A percentile compares a stretch with the other conserved stretches of the same genome.
Conservation (phyloP, 306 rosid genomes). For the Quercus bicolor region DNA sequence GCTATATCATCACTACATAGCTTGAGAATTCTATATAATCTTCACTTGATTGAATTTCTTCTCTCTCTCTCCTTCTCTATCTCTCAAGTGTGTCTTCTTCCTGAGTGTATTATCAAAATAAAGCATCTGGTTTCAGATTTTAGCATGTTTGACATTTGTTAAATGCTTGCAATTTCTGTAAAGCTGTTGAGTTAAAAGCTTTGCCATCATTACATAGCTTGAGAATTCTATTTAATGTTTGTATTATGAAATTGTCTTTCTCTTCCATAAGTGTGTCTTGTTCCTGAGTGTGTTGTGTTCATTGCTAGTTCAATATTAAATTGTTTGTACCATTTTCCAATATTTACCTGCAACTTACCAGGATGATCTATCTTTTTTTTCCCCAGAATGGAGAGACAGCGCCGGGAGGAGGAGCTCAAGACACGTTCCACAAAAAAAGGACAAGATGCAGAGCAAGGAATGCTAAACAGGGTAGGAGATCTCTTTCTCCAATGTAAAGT, state of each 20-base stretch:
- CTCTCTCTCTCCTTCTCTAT: too few species aligned
- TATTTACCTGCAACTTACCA: conserved; percentile 1
- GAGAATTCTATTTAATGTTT: too few species aligned
- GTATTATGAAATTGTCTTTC: not conserved
- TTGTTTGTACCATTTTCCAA: not conserved
- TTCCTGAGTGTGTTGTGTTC: not conserved
- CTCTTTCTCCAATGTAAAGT: not conserved
- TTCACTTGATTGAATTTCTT: too few species aligned
- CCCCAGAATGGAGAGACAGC: conserved; percentile 94
- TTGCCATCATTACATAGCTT: too few species aligned
- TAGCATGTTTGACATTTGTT: too few species aligned
- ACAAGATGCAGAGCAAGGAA: conserved; percentile 71
- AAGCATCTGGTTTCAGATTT: too few species aligned
- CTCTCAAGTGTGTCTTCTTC: too few species aligned
- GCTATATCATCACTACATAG: too few species aligned
- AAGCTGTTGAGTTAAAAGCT: too few species aligned
- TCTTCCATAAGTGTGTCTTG: not conserved
- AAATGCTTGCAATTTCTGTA: too few species aligned
- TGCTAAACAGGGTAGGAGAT: conserved; percentile 70
- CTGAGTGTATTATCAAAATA: too few species aligned
- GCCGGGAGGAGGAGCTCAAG: conserved; percentile 90
- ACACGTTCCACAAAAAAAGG: conserved; percentile 72
- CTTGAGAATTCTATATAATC: too few species aligned
- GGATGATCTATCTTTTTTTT: conserved; percentile 10
- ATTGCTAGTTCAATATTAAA: not conserved